A percentile compares a stretch with the other conserved stretches of the same genome.
Conservation (phyloP, 1,139 yeast genomes). For the Kodamaea alishanica region DNA sequence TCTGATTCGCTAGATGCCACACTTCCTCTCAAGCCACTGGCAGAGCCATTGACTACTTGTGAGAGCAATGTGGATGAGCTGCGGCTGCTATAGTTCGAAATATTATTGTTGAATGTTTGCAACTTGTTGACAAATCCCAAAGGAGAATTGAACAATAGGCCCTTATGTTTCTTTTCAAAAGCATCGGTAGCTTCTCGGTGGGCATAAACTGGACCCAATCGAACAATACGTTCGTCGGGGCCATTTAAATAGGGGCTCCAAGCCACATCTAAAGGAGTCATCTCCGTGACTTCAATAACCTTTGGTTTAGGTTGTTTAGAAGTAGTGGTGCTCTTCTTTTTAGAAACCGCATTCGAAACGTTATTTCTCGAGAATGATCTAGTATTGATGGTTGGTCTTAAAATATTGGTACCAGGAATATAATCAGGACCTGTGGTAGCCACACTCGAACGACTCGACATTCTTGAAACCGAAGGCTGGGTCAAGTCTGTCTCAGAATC, state of each 20-base stretch:
- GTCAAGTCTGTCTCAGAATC: conserved; percentile 12
- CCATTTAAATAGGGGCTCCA: conserved; percentile 61
- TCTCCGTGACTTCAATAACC: conserved; percentile 48
- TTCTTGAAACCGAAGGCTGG: conserved; percentile 1
- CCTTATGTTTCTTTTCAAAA: conserved; percentile 57
- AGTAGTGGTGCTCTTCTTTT: conserved; percentile 12
- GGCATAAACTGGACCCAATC: conserved; percentile 53
- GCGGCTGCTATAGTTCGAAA: conserved; percentile 17
- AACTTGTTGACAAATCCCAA: conserved; percentile 35
- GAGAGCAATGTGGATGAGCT: conserved; percentile 37
- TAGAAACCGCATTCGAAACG: conserved; percentile 16
- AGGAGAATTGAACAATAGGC: conserved; percentile 60
- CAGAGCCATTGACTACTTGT: conserved; percentile 55
- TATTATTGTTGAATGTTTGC: conserved; percentile 16
- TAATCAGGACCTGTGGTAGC: conserved; percentile 27
- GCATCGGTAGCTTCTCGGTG: conserved; percentile 37
- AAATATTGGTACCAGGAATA: conserved; percentile 58
- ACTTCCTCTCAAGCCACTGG: conserved; percentile 28
- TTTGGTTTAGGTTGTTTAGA: conserved; percentile 22
- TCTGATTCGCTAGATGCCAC: conserved; percentile 11
- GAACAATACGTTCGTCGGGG: conserved; percentile 67
- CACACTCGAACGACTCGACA: conserved; percentile 5
- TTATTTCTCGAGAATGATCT: conserved; percentile 30
- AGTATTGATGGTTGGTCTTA: conserved; percentile 49
- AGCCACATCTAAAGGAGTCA: conserved; percentile 60